Evolutionary conservation across 139 green algal genomes (phyloP).

Genomic region (Diplosphaera chodatii): DNA sequence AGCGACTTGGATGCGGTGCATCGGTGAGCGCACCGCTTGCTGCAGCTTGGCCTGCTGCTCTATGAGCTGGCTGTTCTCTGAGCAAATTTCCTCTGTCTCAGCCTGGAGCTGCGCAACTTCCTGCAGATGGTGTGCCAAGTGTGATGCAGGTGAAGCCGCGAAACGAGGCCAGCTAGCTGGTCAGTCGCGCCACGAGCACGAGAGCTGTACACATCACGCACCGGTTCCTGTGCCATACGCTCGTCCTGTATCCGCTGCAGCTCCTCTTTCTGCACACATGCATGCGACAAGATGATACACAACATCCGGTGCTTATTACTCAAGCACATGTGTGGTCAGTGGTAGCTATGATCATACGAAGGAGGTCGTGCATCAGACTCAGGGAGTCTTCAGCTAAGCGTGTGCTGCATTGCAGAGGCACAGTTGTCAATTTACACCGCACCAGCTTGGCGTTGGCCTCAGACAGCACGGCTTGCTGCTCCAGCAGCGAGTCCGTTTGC

Average conservation of each 20-base stretch:
- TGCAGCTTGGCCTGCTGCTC: constrained; percentile 58
- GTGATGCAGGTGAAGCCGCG: no score
- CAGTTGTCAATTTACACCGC: not conserved
- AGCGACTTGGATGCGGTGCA: no score
- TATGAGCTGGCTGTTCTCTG: constrained; percentile 51
- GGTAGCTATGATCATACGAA: no score
- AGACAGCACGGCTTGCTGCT: constrained; percentile 31
- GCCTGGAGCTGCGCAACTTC: constrained; percentile 28
- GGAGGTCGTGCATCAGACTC: no score
- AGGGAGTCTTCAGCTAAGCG: no score
- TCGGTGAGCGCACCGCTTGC: constrained; percentile 58
- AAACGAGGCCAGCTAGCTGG: no score
- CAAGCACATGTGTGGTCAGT: no score
- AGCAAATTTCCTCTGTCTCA: not conserved
- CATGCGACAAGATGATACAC: not conserved
- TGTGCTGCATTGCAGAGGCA: no score
- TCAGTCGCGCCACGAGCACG: no score
- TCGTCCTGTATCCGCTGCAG: constrained; percentile 45
- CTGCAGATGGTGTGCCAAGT: no score
- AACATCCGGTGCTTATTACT: no score
- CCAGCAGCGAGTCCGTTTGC: constrained; percentile 31
- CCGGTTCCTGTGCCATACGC: constrained; percentile 25
- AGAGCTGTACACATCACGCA: no score
- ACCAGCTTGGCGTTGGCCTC: constrained; percentile 45
- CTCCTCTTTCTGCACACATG: constrained; percentile 54